Evolutionary conservation across 2,329 filamentous ascomycete species (phyloP), one percentile per base, ranked within the genome.

Genomic region (Stagonosporopsis rhizophila): DNA sequence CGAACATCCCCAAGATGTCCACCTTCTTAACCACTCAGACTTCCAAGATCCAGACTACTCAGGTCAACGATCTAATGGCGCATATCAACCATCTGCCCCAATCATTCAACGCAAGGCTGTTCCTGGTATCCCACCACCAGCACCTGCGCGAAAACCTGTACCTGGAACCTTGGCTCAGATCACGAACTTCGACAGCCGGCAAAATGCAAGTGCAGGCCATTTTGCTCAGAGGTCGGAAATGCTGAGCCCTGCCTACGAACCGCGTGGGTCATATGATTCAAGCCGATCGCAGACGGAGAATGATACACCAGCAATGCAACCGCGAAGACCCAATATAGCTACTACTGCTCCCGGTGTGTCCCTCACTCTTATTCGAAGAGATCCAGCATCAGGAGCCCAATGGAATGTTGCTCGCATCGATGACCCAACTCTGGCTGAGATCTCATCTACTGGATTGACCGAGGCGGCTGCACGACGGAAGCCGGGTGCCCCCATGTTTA

Each of bases 1-100:
- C 35, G 85, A 91, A 56, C 81, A 83, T 1, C 84, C 85, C 3
- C 81, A 90, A 53, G 73, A 78, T 58, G 75, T 75, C 27, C 71
- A 78, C 28, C 73, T 80, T 6, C 39, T 74, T 27, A 57, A 44
- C 8, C 56, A 62, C 34, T 45, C 65, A 7, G 52, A 56, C 4
- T 59, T 56, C 25, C 58, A 56, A n/a, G 50, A 64, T n/a, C 37
- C 56, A 14, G 48, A 60, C n/a, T 56, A 62, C 44, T 11, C 35
- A 14, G 52, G 66, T n/a, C 50, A 58, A 37, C 46, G 28, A 30
- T 11, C 28, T 11, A 30, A 27, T 25, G 28, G 52, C 27, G 48
- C 60, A 42, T 60, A 62, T 45, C 54, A 49, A 30, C 37, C 58
- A 35, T 51, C 64, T 32, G 39, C 52, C 9, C 64, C 67, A 20